These are phyloP conservation scores for Acmispon strigosus DNA, from an alignment of 306 rosid genomes.

Conservation along the genomic window DNA sequence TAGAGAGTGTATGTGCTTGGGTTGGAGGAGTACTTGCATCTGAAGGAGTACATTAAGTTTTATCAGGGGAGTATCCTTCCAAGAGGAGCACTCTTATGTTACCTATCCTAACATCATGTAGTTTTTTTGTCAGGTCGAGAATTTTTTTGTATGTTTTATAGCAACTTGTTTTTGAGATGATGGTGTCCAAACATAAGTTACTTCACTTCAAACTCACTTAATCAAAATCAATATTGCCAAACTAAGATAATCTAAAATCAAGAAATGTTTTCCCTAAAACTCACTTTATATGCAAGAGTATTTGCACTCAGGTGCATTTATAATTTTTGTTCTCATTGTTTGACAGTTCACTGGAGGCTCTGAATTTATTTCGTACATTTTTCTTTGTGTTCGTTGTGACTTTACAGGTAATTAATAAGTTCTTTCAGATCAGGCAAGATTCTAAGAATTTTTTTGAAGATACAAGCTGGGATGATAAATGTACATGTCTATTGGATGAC, in stretches of 20 bases:
- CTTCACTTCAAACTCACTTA: not conserved
- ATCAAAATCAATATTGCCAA: not conserved
- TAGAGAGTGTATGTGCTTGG: not conserved
- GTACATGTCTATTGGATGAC: conserved; percentile 71
- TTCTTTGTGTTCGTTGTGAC: conserved; percentile 22
- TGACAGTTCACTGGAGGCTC: not conserved
- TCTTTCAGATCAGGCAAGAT: conserved; percentile 68
- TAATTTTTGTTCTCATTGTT: conserved; percentile 2
- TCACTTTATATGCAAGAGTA: not conserved
- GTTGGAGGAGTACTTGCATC: not conserved
- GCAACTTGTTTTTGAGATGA: too few species aligned
- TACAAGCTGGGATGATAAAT: conserved; percentile 68
- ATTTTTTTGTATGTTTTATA: too few species aligned
- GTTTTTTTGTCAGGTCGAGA: too few species aligned
- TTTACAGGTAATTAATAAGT: conserved; percentile 65
- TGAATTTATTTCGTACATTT: conserved; percentile 7
- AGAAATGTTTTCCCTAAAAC: not conserved
- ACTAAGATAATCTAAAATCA: not conserved
- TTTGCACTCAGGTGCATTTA: not conserved
- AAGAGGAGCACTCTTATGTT: not conserved
- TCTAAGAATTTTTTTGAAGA: conserved; percentile 39
- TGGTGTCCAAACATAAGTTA: not conserved
- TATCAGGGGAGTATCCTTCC: not conserved
- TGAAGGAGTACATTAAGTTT: not conserved
- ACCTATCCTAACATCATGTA: too few species aligned